These are phyloP conservation scores for Claviceps monticola DNA, from an alignment of 2,329 filamentous ascomycete species.

Conservation along the genomic window DNA sequence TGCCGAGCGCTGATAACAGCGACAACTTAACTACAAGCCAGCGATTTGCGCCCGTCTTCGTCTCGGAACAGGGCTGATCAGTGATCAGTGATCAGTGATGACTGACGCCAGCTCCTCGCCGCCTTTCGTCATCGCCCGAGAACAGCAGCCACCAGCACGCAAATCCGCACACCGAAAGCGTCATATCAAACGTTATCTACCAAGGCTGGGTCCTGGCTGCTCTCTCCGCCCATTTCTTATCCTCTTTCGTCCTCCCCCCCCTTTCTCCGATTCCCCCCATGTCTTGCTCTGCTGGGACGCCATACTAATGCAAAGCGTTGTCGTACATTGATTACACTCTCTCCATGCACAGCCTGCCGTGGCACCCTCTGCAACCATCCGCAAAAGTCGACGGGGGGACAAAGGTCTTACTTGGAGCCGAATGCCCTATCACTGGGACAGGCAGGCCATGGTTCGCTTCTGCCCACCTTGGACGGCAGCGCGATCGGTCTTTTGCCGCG, in stretches of 20 bases:
- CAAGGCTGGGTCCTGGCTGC: too few species aligned
- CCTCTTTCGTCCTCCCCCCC: not conserved
- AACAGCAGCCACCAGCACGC: not conserved
- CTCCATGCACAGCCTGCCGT: not conserved
- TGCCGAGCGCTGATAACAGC: not conserved
- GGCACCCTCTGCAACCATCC: not conserved
- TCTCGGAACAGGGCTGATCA: too few species aligned
- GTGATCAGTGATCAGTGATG: too few species aligned
- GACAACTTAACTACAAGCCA: not conserved
- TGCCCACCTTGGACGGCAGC: too few species aligned
- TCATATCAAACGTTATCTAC: not conserved
- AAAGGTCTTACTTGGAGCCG: too few species aligned
- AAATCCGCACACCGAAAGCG: not conserved
- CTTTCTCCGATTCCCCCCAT: not conserved
- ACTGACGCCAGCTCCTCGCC: not conserved
- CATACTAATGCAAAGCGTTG: too few species aligned
- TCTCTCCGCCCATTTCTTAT: not conserved
- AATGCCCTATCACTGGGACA: too few species aligned
- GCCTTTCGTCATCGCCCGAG: conserved; percentile 4
- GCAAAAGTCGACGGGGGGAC: not conserved
- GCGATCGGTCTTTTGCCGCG: too few species aligned
- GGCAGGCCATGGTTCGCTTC: too few species aligned
- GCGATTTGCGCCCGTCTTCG: too few species aligned
- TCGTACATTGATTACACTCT: not conserved
- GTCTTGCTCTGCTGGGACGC: not conserved